Evolutionary conservation across 345 rosid genomes (phyloP), one percentile per base, ranked within the genome.

Genomic region (Eucalyptus sp.): DNA sequence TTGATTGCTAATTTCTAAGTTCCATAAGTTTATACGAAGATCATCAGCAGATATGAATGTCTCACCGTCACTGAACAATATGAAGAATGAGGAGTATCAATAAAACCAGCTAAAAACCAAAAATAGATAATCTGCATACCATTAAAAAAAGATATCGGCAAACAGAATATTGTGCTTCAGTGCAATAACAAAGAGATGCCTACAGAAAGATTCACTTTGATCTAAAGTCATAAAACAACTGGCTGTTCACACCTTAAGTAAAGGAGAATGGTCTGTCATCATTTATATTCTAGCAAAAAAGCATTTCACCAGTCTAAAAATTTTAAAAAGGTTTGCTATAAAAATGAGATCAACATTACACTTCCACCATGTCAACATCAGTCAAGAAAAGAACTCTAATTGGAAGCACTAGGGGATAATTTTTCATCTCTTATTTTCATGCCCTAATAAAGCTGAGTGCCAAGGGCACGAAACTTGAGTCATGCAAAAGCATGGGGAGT

Each of bases 21-120:
- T 98, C 99, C 99, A 98, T 87, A 98, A 97, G 93, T 98, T 98
- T 90, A 98, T 95, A 88, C 99, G 96, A 89, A 98, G 94, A 92
- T 98, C 99, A 71, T 98, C 99, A 85, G 99, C 98, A 11, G 99
- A 98, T 88, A 98, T 95, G 92, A 98, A 98, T 14, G 99, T 98
- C 91, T 96, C 99, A 13, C 97, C 98, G 43, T 98, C 99, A 88
- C 99, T 98, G 88, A 25, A 91, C 85, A 88, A 86, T 43, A 88
- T 41, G 50, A 56, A 86, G 66, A 84, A 79, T 81, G 54, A 90
- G 81, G 22, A n/a, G 43, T 33, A 54, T 88, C 51, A 88, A 50
- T 27, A 89, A 56, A 83, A 27, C 66, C 22, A 33, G 52, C 31
- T 50, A 54, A 22, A 50, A 41, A 71, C 50, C 13, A 20, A 27